These are phyloP conservation scores for Russula lepida DNA, from an alignment of 768 basidiomycete species.

Conservation along the genomic window DNA sequence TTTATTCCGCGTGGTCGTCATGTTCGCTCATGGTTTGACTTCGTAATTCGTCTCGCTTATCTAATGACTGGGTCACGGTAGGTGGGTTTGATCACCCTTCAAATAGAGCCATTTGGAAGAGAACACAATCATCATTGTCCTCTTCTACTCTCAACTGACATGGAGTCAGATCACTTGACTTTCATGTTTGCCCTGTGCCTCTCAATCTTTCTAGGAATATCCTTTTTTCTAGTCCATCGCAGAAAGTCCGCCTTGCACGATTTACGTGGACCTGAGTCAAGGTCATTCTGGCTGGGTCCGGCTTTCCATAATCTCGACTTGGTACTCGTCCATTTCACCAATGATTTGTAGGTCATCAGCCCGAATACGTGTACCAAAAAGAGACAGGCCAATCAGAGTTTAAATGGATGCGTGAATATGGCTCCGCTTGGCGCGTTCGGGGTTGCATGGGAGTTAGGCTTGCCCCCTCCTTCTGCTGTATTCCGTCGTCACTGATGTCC, in stretches of 20 bases:
- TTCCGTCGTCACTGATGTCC: background rate
- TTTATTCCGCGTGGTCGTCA: background rate
- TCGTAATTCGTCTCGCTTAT: no score
- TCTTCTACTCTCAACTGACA: background rate
- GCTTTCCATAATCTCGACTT: background rate
- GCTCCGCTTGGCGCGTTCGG: slow-evolving; percentile 21
- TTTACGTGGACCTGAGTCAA: slow-evolving; percentile 4
- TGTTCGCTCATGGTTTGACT: no score
- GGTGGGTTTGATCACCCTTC: background rate
- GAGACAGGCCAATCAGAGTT: slow-evolving; percentile 25
- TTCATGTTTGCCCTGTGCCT: background rate
- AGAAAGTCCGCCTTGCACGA: background rate
- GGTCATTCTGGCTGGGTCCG: slow-evolving; percentile 10
- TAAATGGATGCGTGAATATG: slow-evolving; percentile 26
- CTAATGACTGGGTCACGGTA: background rate
- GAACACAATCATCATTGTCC: background rate
- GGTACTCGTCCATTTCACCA: background rate
- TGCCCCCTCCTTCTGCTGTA: background rate
- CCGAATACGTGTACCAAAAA: slow-evolving; percentile 19
- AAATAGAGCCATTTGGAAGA: background rate
- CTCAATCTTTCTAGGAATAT: background rate
- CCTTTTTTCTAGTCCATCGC: background rate
- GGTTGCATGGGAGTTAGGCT: slow-evolving; percentile 21
- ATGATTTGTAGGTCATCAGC: slow-evolving; percentile 21
- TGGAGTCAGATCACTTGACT: background rate